A percentile compares a stretch with the other conserved stretches of the same genome.
phyloP scores from a whole-genome alignment of 2,329 filamentous ascomycete species.

The Xylariaceae sp. region DNA sequence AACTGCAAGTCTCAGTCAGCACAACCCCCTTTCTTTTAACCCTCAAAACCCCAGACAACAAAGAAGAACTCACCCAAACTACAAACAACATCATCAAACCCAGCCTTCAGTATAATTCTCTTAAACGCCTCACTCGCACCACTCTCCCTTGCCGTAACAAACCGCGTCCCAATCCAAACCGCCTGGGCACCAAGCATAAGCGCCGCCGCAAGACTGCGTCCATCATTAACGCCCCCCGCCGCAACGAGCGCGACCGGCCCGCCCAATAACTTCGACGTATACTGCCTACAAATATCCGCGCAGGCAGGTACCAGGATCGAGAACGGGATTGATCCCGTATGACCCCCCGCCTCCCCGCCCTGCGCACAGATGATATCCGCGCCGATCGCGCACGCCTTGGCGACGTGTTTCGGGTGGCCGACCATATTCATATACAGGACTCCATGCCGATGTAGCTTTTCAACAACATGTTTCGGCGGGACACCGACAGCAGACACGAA shows the following conservation, averaged over 20 bases:
- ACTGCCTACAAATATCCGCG: background rate
- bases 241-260: constrained; percentile 61
- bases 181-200: constrained; percentile 78
- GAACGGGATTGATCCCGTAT: constrained; percentile 88
- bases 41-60: background rate
- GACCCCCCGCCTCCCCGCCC: constrained; percentile 90
- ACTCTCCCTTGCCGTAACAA: constrained; percentile 47
- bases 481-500: constrained; percentile 35
- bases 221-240: constrained; percentile 87
- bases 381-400: constrained; percentile 40
- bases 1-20: background rate
- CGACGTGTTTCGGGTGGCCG: constrained; percentile 71
- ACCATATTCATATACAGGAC: constrained; percentile 99
- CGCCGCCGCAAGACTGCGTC: constrained; percentile 79
- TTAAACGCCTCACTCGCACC: constrained; percentile 16
- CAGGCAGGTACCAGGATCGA: constrained; percentile 70
- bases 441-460: constrained; percentile 53
- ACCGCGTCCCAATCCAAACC: constrained; percentile 84
- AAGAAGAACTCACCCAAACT: background rate
- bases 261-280: background rate
- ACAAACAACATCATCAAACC: constrained; percentile 6
- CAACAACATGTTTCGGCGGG: constrained; percentile 29
- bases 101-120: constrained; percentile 8
- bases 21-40: too few relatives aligned
- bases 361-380: constrained; percentile 95